Conservation (phyloP, 768 basidiomycete genomes). For the Naganishia vishniacii region DNA sequence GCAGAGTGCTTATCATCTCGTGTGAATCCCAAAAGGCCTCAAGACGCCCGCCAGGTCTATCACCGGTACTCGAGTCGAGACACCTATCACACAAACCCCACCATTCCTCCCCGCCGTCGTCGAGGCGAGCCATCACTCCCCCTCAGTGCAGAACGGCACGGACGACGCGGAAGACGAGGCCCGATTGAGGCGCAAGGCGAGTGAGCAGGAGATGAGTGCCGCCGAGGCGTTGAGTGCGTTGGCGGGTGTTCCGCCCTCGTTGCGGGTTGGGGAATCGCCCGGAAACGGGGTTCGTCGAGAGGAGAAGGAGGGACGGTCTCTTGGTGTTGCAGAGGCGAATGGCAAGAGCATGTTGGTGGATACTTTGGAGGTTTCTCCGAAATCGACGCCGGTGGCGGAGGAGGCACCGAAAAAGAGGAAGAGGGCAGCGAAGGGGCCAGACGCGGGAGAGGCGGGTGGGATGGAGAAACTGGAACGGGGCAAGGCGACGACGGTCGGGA, state of each 20-base stretch:
- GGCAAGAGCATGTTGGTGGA: too few species aligned
- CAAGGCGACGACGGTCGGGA: neutral
- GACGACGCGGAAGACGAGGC: neutral
- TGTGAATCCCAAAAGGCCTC: too few species aligned
- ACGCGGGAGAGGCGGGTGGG: neutral
- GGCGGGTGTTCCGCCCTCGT: neutral
- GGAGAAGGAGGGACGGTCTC: too few species aligned
- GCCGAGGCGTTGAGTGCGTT: constrained; percentile 11
- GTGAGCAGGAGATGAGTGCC: constrained; percentile 5
- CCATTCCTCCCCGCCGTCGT: too few species aligned
- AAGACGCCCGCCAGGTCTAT: too few species aligned
- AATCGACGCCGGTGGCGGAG: neutral
- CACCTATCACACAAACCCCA: neutral
- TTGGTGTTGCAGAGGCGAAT: too few species aligned
- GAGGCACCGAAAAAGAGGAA: constrained; percentile 2
- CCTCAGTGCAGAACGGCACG: too few species aligned
- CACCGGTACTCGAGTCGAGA: too few species aligned
- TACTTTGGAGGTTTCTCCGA: neutral
- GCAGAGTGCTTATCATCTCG: too few species aligned
- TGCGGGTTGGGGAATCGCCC: neutral
- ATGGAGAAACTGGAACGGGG: neutral
- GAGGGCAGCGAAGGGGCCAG: neutral
- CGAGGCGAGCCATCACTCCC: too few species aligned
- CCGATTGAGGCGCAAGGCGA: neutral
- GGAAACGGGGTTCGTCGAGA: too few species aligned